phyloP scores from a whole-genome alignment of 2,329 filamentous ascomycete genomes.

The Penicillium brasilianum region DNA sequence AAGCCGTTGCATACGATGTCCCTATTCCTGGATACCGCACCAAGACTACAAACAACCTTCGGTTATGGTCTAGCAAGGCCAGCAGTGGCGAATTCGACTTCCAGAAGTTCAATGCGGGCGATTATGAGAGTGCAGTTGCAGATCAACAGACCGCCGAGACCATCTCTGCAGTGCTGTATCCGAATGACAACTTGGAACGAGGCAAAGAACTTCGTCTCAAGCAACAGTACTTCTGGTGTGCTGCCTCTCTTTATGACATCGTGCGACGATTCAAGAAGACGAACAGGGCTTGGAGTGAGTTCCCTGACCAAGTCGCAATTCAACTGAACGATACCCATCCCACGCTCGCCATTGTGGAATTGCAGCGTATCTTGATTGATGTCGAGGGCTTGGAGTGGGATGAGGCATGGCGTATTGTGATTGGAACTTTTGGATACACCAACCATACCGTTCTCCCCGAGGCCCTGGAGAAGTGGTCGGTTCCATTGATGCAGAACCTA shows the following conservation, averaged over 20 bases:
- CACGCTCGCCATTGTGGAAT: slow-evolving; percentile 91
- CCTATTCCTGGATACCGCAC: slow-evolving; percentile 90
- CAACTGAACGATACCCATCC: slow-evolving; percentile 98
- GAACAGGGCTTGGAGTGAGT: slow-evolving; percentile 86
- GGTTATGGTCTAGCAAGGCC: slow-evolving; percentile 96
- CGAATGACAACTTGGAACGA: slow-evolving; percentile 94
- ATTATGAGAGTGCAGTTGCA: slow-evolving; percentile 97
- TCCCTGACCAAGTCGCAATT: slow-evolving; percentile 93
- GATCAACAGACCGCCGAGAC: slow-evolving; percentile 99
- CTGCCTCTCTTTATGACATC: slow-evolving; percentile 93
- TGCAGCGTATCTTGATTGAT: slow-evolving; percentile 91
- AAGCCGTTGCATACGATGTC: slow-evolving; percentile 91
- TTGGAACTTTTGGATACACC: slow-evolving; percentile 86
- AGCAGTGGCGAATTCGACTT: slow-evolving; percentile 98
- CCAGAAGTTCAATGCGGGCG: slow-evolving; percentile 97
- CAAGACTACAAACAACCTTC: slow-evolving; percentile 90
- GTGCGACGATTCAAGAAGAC: slow-evolving; percentile 98
- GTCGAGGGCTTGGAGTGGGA: slow-evolving; percentile 92
- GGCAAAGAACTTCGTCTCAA: slow-evolving; percentile 97
- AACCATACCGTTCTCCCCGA: slow-evolving; percentile 98
- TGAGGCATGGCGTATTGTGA: slow-evolving; percentile 83
- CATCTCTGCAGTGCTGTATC: slow-evolving; percentile 95
- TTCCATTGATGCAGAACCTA: slow-evolving; percentile 87
- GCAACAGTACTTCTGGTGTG: slow-evolving; percentile 99
- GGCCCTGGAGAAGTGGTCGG: slow-evolving; percentile 97